Evolutionary conservation across 345 rosid genomes (phyloP).

Genomic region (Eucalyptus cloeziana): DNA sequence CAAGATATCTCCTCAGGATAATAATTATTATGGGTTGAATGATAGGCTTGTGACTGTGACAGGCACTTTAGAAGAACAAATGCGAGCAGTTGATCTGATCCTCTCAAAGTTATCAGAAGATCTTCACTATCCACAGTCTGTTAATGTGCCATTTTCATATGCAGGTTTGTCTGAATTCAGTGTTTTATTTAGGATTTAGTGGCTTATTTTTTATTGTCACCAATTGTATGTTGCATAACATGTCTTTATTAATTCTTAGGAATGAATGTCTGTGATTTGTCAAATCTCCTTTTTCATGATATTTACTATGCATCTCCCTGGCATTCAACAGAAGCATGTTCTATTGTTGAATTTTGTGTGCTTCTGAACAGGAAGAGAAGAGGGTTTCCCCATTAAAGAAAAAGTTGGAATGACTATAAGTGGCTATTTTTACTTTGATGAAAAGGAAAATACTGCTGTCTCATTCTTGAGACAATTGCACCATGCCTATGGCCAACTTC

Average conservation of each 20-base stretch:
- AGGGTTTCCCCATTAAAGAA: background rate
- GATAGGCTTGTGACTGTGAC: constrained; percentile 90
- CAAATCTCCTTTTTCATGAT: background rate
- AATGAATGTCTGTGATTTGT: background rate
- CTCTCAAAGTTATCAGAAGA: constrained; percentile 83
- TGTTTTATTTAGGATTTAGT: background rate
- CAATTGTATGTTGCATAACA: background rate
- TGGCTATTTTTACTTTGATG: background rate
- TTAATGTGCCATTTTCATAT: constrained; percentile 81
- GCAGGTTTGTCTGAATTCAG: constrained; percentile 36
- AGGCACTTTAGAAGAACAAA: constrained; percentile 86
- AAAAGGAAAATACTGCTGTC: background rate
- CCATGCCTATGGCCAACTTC: background rate
- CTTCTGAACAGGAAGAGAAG: background rate
- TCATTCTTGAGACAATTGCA: background rate
- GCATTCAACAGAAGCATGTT: background rate
- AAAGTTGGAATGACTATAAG: background rate
- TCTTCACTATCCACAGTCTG: constrained; percentile 69
- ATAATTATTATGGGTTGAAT: constrained; percentile 70
- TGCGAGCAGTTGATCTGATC: constrained; percentile 83
- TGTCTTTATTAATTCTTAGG: background rate
- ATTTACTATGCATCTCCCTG: background rate
- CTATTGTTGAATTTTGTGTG: background rate
- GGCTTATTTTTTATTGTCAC: background rate
- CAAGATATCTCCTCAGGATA: constrained; percentile 90